Base-by-base conservation (phyloP, 768 basidiomycete species). In the Suillus placidus region DNA sequence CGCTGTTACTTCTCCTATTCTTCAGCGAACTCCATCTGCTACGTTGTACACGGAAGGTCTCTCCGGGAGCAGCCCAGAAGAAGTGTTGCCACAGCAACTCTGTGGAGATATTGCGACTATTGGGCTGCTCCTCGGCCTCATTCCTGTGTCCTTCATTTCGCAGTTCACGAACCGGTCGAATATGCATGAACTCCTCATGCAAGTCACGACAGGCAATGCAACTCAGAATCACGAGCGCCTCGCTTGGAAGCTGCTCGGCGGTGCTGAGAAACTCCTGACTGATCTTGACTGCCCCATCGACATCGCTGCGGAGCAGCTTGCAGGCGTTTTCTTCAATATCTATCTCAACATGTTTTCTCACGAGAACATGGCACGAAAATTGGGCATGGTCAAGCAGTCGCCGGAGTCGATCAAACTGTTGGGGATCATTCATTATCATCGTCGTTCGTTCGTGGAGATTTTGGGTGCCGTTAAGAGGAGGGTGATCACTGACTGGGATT, bases 401-500 rank as follows among this genome's bases (percentile, higher is more conserved):
- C 1, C 32, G 14, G 35, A 20, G 20, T 63, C 60, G 10, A 0
- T 70, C 18, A 47, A 40, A 1, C 64, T 63, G 12, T 68, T 71
- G 12, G 70, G 64, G 42, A 64, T 77, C 37, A 37, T 80, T 20
- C 83, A 84, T 65, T 87, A 88, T 68, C 79, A 73, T 12, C 81
- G 88, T 12, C 76, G 76, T 43, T 82, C 80, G 42, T 86, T 87
- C 61, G 85, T 76, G 0, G 67, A 78, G 3, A 72, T 89, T 47
- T 72, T 89, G 13, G 70, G 70, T 18, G 68, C 80, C 18, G 74
- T 85, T 40, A 80, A 80, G 64, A 72, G 71, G 23, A 73, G 77
- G 47, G 71, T 81, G 6, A 64, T 66, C n/a, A 69, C 74, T 3
- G 73, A 82, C 52, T 89, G 88, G 88, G 60, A 34, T 0, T 63